Base-by-base conservation (phyloP, 192 early-diverging fungal species). In the Dissophora ornata region DNA sequence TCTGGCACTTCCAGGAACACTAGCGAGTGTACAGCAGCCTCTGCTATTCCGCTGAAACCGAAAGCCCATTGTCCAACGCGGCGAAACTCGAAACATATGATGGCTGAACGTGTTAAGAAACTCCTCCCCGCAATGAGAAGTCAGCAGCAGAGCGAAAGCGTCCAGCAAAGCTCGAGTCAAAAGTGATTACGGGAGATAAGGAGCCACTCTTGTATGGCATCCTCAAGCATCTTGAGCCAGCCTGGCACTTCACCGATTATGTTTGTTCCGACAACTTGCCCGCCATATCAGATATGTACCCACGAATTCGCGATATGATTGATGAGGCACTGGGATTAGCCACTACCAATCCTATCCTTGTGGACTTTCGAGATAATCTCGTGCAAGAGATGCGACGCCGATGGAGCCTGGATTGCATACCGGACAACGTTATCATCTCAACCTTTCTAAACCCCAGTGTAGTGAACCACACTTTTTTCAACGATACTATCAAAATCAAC, bases 21-120 rank as follows among this genome's bases (percentile, higher is more conserved):
- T 41, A 12, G 12, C 29, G 28, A 30, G 16, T 30, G 36, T 38
- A 38, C 36, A 5, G 5, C 36, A 5, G 12, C 57, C 18, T 24
- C 55, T 21, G 42, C 57, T 2, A 16, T 2, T 26, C 21, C 57
- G 19, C 26, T 58, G 3, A 58, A 4, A 28, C 33, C 33, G 5
- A 26, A 4, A 2, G 5, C 2, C 8, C 24, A 58, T 36, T 45
- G 38, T 26, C 42, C 24, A 15, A 58, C 57, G 2, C 41, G 42
- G 10, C 29, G 57, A 42, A 58, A 45, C 19, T 58, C 57, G 16
- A 58, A 9, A 46, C 45, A 58, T 30, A 2, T 46, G 12, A 58
- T 58, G 57, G 42, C 25, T 1, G 18, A 7, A 4, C 41, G 57
- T 16, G 41, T 46, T 5, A 42, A 29, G 16, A 28, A 22, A 29